Conservation (phyloP, 78 protist species). For the Bigelowiella natans region DNA sequence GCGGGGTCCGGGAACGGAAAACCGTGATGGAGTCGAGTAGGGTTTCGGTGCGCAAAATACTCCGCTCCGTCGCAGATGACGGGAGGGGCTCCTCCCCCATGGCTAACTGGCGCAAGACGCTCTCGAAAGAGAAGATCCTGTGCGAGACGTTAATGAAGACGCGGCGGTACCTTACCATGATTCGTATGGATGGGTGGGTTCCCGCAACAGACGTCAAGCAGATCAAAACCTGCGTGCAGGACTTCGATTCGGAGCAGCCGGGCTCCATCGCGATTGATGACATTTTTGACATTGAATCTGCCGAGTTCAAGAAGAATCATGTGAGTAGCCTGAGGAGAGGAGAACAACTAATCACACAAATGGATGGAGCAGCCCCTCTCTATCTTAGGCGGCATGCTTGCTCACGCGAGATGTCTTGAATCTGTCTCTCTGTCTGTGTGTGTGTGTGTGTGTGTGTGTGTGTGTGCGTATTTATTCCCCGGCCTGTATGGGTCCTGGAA, state of each 20-base stretch:
- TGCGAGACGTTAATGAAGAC: neutral
- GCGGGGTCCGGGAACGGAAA: neutral
- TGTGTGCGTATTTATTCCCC: too few relatives aligned
- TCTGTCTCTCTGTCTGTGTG: too few relatives aligned
- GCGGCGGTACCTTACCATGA: neutral
- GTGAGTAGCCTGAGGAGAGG: too few relatives aligned
- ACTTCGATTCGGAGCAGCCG: neutral
- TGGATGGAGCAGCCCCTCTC: too few relatives aligned
- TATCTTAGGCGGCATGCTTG: too few relatives aligned
- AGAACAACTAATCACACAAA: too few relatives aligned
- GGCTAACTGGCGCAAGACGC: neutral
- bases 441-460: too few relatives aligned
- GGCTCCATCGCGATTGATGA: neutral
- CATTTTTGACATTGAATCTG: neutral
- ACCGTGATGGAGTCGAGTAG: neutral
- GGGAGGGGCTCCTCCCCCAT: neutral
- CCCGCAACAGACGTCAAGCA: neutral
- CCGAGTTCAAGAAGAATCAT: neutral
- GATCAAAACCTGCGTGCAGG: neutral
- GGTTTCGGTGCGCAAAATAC: neutral
- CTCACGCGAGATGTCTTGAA: too few relatives aligned
- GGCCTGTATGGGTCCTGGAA: too few relatives aligned
- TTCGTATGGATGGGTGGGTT: neutral
- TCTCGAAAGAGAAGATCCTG: neutral
- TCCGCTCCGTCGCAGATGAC: neutral